Conservation (phyloP, 129 eudicot genomes). For the Sambucus nigra region DNA sequence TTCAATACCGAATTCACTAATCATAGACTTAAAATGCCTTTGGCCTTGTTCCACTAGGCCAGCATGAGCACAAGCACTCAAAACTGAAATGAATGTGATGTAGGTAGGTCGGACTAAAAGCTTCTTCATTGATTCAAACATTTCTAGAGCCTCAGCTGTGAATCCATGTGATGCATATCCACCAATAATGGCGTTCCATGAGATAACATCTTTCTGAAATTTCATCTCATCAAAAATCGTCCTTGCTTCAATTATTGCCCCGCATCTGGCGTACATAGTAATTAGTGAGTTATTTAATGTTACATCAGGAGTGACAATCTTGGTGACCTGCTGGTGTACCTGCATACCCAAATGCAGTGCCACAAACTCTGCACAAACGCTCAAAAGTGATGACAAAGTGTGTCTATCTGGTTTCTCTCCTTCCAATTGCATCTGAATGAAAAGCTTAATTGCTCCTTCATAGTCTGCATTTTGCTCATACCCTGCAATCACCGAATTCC, state of each 20-base stretch:
- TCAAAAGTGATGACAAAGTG: conserved; percentile 62
- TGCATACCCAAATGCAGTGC: conserved; percentile 56
- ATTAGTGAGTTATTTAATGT: conserved; percentile 75
- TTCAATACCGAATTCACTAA: conserved; percentile 48
- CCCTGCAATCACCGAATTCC: conserved; percentile 78
- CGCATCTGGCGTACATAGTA: conserved; percentile 85
- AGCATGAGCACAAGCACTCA: conserved; percentile 73
- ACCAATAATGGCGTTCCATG: conserved; percentile 83
- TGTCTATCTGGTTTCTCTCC: conserved; percentile 70
- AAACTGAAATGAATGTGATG: conserved; percentile 66
- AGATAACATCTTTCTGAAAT: conserved; percentile 39
- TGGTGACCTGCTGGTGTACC: conserved; percentile 59
- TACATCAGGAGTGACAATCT: conserved; percentile 47
- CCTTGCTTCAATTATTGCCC: conserved; percentile 60
- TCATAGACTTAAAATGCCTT: conserved; percentile 53
- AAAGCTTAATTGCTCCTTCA: conserved; percentile 41
- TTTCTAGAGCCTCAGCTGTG: conserved; percentile 52
- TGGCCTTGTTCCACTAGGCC: conserved; percentile 58
- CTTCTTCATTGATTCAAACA: conserved; percentile 59
- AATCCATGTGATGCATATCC: conserved; percentile 82
- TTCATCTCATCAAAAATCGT: conserved; percentile 53
- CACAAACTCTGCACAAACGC: conserved; percentile 48
- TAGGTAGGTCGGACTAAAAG: conserved; percentile 43
- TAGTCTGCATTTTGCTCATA: conserved; percentile 40
- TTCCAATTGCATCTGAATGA: conserved; percentile 47